A percentile compares a stretch with the other conserved stretches of the same genome.
Conservation (phyloP, 163 green algal species). For the Chlamydomonas reinhardtii region DNA sequence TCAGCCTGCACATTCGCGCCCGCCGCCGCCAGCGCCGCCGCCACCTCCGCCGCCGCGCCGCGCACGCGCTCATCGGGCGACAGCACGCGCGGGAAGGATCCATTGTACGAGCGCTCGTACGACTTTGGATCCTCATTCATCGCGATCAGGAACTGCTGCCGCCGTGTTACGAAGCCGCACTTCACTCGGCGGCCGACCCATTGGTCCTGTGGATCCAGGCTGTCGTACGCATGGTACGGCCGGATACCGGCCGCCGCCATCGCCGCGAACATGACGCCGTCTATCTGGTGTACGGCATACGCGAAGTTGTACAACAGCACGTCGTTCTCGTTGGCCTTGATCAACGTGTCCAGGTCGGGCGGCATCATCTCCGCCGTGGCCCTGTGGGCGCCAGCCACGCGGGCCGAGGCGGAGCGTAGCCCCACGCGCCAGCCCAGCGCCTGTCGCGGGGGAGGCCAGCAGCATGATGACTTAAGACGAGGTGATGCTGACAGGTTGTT, state of each 20-base stretch:
- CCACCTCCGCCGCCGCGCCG: not conserved
- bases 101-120: not conserved
- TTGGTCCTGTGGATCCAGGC: not conserved
- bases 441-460: not conserved
- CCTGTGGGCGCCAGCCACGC: not conserved
- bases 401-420: conserved; percentile 14
- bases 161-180: conserved; percentile 31
- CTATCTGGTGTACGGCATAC: conserved; percentile 19
- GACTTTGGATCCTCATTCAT: not conserved
- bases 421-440: conserved; percentile 41
- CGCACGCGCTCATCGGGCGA: conserved; percentile 8
- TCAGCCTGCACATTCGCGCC: no score
- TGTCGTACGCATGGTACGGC: conserved; percentile 11
- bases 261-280: conserved; percentile 29
- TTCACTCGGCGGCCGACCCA: not conserved
- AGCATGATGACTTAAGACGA: no score
- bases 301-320: conserved; percentile 37
- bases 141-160: conserved; percentile 10
- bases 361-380: not conserved
- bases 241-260: conserved; percentile 6
- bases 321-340: conserved; percentile 20
- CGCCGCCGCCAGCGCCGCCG: not conserved
- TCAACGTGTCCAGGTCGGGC: conserved; percentile 31
- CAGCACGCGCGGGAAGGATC: not conserved
- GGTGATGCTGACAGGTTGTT: no score